These are phyloP conservation scores for Puccinia novopanici DNA, from an alignment of 1,284 basidiomycete genomes.

Conservation along the genomic window DNA sequence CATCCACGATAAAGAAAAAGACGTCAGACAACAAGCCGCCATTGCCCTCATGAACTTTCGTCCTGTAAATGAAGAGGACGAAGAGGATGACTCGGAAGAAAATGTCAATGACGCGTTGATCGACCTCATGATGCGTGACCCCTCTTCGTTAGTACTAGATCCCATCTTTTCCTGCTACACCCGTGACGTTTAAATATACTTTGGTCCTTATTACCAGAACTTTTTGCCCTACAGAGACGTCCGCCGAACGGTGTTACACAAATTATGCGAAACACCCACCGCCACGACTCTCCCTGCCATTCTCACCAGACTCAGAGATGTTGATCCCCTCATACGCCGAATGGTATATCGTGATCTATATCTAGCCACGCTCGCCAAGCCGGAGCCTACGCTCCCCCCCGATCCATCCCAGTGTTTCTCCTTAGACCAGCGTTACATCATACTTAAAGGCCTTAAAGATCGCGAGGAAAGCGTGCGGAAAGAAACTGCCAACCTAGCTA, in stretches of 20 bases:
- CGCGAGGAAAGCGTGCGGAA: slow-evolving; percentile 78
- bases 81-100: slow-evolving; percentile 62
- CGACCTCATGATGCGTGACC: slow-evolving; percentile 73
- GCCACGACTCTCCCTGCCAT: slow-evolving; percentile 68
- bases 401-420: slow-evolving; percentile 61
- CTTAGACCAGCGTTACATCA: slow-evolving; percentile 65
- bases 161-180: background rate
- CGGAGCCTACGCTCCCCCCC: slow-evolving; percentile 66
- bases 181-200: background rate
- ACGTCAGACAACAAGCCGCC: slow-evolving; percentile 80
- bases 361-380: slow-evolving; percentile 63
- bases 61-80: slow-evolving; percentile 70
- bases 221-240: slow-evolving; percentile 70
- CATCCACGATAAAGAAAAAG: slow-evolving; percentile 78
- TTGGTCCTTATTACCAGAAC: background rate
- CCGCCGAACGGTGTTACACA: slow-evolving; percentile 79
- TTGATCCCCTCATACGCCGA: slow-evolving; percentile 78
- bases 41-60: slow-evolving; percentile 82
- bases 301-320: slow-evolving; percentile 79
- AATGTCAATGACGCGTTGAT: slow-evolving; percentile 64
- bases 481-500: slow-evolving; percentile 76
- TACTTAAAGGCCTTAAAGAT: slow-evolving; percentile 82
- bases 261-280: slow-evolving; percentile 68
- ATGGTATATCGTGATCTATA: slow-evolving; percentile 73
- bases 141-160: slow-evolving; percentile 69